Evolutionary conservation across 2,329 filamentous ascomycete genomes (phyloP).

Genomic region (Diaporthe sp.): DNA sequence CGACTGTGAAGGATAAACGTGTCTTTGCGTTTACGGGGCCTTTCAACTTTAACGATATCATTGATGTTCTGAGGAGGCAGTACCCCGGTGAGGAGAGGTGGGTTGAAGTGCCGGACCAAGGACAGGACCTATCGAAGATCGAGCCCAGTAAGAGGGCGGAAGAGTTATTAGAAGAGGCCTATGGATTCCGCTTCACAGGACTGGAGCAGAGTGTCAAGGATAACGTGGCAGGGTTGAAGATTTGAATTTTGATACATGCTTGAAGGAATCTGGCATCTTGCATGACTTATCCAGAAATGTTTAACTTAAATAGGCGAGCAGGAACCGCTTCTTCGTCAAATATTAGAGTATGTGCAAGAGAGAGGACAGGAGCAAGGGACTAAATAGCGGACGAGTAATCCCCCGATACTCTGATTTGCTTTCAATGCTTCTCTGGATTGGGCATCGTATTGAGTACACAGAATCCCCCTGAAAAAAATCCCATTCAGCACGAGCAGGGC

Average conservation of each 20-base stretch:
- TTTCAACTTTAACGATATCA: conserved; percentile 57
- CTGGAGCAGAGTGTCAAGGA: conserved; percentile 27
- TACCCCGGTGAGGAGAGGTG: not conserved
- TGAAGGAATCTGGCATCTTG: too few species aligned
- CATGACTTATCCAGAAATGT: too few species aligned
- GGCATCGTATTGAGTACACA: not conserved
- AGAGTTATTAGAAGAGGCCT: conserved; percentile 39
- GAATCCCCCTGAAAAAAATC: too few species aligned
- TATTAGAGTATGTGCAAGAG: too few species aligned
- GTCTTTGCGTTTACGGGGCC: conserved; percentile 66
- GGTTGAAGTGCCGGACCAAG: not conserved
- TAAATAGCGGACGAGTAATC: not conserved
- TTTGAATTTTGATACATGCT: not conserved
- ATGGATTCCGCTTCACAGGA: conserved; percentile 10
- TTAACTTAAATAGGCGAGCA: not conserved
- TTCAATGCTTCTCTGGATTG: not conserved
- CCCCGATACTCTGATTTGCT: too few species aligned
- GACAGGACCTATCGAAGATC: conserved; percentile 43
- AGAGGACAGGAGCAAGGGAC: too few species aligned
- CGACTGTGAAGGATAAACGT: conserved; percentile 60
- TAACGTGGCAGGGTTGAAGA: not conserved
- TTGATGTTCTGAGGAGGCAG: conserved; percentile 38
- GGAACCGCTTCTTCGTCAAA: not conserved
- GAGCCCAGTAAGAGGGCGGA: conserved; percentile 44
- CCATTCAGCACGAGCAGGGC: not conserved